A percentile compares a stretch with the other conserved stretches of the same genome.
phyloP scores from a whole-genome alignment of 2,329 filamentous ascomycete genomes.

The Talaromyces marneffei region DNA sequence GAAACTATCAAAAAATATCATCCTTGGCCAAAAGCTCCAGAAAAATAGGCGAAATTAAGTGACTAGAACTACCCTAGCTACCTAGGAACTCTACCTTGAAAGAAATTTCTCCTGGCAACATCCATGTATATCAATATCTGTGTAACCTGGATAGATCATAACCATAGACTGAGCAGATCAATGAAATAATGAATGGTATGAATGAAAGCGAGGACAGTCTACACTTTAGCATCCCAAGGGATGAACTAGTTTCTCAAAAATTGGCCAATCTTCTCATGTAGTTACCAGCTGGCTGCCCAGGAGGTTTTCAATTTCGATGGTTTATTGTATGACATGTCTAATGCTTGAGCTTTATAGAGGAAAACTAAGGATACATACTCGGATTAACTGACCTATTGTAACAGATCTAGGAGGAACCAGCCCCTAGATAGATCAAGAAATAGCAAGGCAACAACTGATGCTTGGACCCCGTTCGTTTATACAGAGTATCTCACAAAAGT shows the following conservation, averaged over 20 bases:
- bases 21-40: background rate
- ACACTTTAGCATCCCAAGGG: background rate
- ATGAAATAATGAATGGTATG: background rate
- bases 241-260: background rate
- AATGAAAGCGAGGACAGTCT: background rate
- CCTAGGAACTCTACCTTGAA: background rate
- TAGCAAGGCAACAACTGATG: too few relatives aligned
- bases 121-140: too few relatives aligned
- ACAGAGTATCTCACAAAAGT: background rate
- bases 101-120: too few relatives aligned
- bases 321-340: conserved; percentile 8
- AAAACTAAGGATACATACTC: background rate
- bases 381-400: background rate
- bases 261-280: background rate
- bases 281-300: background rate
- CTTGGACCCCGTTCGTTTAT: background rate
- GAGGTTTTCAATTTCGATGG: background rate
- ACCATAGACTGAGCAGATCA: background rate
- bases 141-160: background rate
- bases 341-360: background rate
- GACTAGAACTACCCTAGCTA: background rate
- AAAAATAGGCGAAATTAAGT: background rate
- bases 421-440: too few relatives aligned
- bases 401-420: background rate
- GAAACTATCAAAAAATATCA: background rate